Base-by-base conservation (phyloP, 163 green algal genomes). In the Chloromonas sp. region DNA sequence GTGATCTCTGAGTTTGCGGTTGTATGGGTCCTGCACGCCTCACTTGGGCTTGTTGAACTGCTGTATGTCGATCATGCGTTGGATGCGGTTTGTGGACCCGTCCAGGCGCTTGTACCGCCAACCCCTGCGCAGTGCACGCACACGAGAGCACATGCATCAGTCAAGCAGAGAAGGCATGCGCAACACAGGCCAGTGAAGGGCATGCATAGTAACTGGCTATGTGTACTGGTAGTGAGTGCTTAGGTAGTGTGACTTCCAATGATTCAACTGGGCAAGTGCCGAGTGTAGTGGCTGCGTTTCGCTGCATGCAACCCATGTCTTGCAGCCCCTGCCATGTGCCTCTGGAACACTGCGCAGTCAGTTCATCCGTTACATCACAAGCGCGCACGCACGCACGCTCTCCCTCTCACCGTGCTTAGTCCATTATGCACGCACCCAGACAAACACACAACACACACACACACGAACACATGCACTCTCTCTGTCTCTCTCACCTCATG, bases 41-140 rank as follows among this genome's bases (percentile, higher is more conserved):
- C 13, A 79, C 71, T 36, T 36, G 5, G 71, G 71, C 83, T 87
- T 87, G 87, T 96, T 95, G 91, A 97, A 97, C 82, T 90, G 87
- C 87, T 94, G 86, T 2, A 96, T 93, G 90, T 95, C 91, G 60
- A 95, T 93, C 87, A 93, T 92, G 87, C 92, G 87, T 90, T 95
- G 87, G 78, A 93, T 90, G 71, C 94, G 89, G 82, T 93, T 94
- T 60, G 89, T 94, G 80, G 14, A 83, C 77, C 94, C 94, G 76
- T 95, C 91, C 76, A 95, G 82, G 8, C 92, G 89, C 71, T 88
- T 90, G 88, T 84, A 84, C 62, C 79, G 79, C 81, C 81, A 84
- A 3, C 13, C 59, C 59, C 79, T 79, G 71, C 58, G 66, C 66
- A 74, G 66, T 74, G 66, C 66, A 74, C 66, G 5, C 66, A 74